Percentiles rank a stretch among this genome's conserved stretches.
These are phyloP conservation scores for Tricholoma furcatifolium DNA, from an alignment of 768 basidiomycete species.

Conservation along the genomic window DNA sequence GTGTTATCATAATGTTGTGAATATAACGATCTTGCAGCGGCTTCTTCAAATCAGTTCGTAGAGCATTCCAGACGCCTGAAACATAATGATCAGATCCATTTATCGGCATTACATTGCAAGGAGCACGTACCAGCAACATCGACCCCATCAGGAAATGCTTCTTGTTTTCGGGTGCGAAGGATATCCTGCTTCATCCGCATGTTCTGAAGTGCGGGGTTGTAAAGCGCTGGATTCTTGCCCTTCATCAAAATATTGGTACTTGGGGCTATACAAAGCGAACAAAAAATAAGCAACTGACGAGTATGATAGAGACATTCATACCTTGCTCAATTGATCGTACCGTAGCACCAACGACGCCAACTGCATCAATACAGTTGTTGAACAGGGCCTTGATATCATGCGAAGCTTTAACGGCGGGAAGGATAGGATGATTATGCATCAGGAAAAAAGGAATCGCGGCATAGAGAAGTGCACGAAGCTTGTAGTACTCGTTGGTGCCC, in stretches of 20 bases:
- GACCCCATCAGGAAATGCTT: neutral
- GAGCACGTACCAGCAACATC: neutral
- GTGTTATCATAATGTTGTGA: constrained; percentile 10
- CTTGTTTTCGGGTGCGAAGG: neutral
- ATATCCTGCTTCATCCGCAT: neutral
- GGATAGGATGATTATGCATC: constrained; percentile 21
- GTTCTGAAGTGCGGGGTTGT: neutral
- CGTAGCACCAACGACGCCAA: constrained; percentile 10
- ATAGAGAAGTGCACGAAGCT: too few relatives aligned
- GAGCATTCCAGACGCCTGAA: constrained; percentile 10
- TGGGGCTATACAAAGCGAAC: neutral
- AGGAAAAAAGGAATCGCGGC: too few relatives aligned
- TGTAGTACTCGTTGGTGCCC: too few relatives aligned
- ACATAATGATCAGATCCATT: neutral
- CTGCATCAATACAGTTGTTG: constrained; percentile 5
- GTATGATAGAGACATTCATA: neutral
- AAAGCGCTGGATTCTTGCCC: too few relatives aligned
- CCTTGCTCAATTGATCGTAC: constrained; percentile 16
- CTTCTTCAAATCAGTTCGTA: constrained; percentile 25
- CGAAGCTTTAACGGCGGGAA: constrained; percentile 13
- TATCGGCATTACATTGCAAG: neutral
- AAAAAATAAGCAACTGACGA: neutral
- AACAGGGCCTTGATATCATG: neutral
- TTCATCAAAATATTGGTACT: neutral
- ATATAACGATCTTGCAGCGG: constrained; percentile 22